phyloP scores from a whole-genome alignment of 148 eudicot species.

The Limonium bicolor region DNA sequence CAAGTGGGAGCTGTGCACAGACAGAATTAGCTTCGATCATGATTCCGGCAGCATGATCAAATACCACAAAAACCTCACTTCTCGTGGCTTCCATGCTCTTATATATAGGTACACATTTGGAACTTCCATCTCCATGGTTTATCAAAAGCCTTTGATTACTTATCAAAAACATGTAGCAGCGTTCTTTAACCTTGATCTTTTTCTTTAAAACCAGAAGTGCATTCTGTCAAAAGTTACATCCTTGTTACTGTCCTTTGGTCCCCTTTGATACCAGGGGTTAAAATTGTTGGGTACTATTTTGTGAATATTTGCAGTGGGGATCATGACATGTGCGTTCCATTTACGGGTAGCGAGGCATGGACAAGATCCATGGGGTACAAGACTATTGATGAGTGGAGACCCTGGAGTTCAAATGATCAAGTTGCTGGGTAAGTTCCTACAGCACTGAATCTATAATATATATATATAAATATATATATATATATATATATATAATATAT shows the following conservation, averaged over 20 bases:
- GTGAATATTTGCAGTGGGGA: constrained; percentile 55
- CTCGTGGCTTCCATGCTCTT: constrained; percentile 67
- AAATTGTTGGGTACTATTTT: too few species aligned
- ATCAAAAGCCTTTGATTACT: too few species aligned
- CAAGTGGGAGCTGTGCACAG: constrained; percentile 61
- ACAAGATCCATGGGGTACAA: constrained; percentile 82
- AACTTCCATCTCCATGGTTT: background rate
- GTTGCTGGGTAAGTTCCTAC: constrained; percentile 90
- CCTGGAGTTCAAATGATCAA: constrained; percentile 58
- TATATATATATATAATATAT: background rate
- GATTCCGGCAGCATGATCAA: constrained; percentile 95
- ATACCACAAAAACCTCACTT: constrained; percentile 82
- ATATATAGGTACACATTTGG: constrained; percentile 48
- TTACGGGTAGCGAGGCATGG: constrained; percentile 91
- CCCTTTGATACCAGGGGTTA: too few species aligned
- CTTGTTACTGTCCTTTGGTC: background rate
- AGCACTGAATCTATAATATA: background rate
- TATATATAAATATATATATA: background rate
- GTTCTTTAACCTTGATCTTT: background rate
- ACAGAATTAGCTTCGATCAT: constrained; percentile 35
- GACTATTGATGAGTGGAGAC: constrained; percentile 71
- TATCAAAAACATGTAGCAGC: too few species aligned
- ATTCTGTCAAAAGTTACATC: background rate
- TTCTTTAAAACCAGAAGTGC: background rate
- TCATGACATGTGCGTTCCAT: constrained; percentile 97